These are phyloP conservation scores for Fomitopsis serialis DNA, from an alignment of 768 basidiomycete genomes.

Conservation along the genomic window DNA sequence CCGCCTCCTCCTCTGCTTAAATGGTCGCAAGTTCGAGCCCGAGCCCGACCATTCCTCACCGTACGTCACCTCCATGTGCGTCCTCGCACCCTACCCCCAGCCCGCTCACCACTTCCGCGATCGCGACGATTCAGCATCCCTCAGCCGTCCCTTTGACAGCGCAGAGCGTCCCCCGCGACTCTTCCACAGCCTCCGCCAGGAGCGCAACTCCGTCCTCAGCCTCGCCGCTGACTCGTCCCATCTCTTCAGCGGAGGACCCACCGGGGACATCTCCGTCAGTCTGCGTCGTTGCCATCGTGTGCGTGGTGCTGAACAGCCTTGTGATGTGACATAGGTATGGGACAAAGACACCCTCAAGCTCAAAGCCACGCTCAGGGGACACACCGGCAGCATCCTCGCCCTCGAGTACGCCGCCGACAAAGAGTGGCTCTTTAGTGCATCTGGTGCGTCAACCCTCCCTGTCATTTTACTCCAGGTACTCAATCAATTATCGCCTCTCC, in stretches of 20 bases:
- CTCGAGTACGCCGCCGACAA: constrained; percentile 72
- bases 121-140: constrained; percentile 10
- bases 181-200: constrained; percentile 66
- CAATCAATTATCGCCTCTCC: background rate
- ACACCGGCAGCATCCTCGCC: constrained; percentile 79
- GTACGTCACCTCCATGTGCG: constrained; percentile 9
- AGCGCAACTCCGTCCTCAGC: constrained; percentile 64
- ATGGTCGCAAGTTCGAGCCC: constrained; percentile 8
- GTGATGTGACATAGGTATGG: constrained; percentile 62
- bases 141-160: constrained; percentile 7
- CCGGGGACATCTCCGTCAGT: constrained; percentile 67
- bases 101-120: background rate
- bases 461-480: background rate
- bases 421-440: constrained; percentile 86
- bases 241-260: constrained; percentile 83
- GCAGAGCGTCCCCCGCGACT: constrained; percentile 25
- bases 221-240: constrained; percentile 65
- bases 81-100: background rate
- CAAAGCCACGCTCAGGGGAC: constrained; percentile 67
- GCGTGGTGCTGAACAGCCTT: background rate
- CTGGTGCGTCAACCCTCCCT: constrained; percentile 40
- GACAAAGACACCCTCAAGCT: constrained; percentile 66
- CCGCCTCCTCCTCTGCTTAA: background rate
- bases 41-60: constrained; percentile 10
- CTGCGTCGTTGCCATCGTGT: background rate